Evolutionary conservation across 345 rosid genomes (phyloP), one percentile per base, ranked within the genome.

Genomic region (Dovyalis caffra): DNA sequence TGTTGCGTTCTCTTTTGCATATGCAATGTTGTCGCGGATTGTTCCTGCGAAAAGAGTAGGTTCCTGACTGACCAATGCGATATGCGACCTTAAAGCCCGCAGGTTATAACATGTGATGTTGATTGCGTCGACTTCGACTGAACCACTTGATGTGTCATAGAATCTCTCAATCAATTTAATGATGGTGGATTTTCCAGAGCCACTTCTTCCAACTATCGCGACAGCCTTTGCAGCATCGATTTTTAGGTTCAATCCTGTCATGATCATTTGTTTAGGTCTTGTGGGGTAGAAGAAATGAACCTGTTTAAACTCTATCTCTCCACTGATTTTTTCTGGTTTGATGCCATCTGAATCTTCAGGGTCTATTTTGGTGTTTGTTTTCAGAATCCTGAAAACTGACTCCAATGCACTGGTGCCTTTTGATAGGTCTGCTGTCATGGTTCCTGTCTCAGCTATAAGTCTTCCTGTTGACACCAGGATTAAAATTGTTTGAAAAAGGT

Each of bases 241-340:
- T 77, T 76, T 68, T 77, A 32, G 88, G 88, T 72, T 75, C 74
- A 69, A 88, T 76, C 40, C 83, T 71, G 5, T 77, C 25, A 88
- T 78, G 60, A 86, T 70, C 12, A 53, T 78, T 28, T 71, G 64
- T 25, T 84, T 76, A 1, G 85, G 84, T 64, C 89, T 72, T 6
- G 87, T 79, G 2, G 88, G 91, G 68, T 88, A 90, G 69, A 81
- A 63, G 68, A 87, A 89, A 25, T 81, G 71, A 3, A 89, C 87
- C 10, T 82, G 83, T 72, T 33, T 82, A 45, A 87, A 85, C 63
- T 81, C 80, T 20, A 87, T 70, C 8, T 82, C 80, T 70, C 93
- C 91, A 73, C 75, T 87, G 1, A 86, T 67, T 45, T 77, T 47
- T 5, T 47, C 53, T 47, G 74, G 79, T 25, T 80, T 71, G 26